These are phyloP conservation scores for Xylaria sp. DNA, from an alignment of 2,329 filamentous ascomycete genomes.

Conservation along the genomic window DNA sequence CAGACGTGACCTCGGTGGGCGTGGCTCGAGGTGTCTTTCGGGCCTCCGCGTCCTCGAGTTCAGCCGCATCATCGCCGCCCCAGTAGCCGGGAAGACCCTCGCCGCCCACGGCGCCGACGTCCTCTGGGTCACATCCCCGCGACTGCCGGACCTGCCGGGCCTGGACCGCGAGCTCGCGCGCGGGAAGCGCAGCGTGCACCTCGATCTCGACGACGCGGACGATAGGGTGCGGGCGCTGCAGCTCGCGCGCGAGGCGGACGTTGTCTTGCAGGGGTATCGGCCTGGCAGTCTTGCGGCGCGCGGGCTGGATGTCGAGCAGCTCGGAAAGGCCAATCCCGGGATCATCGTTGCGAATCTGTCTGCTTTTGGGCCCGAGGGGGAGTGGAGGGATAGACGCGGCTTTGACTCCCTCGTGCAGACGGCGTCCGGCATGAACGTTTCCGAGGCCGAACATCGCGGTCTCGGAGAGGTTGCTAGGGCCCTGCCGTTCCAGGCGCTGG, in stretches of 20 bases:
- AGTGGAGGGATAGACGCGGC: constrained; percentile 53
- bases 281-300: constrained; percentile 58
- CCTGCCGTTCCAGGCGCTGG: constrained; percentile 65
- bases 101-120: constrained; percentile 55
- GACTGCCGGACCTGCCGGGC: constrained; percentile 49
- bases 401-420: constrained; percentile 65
- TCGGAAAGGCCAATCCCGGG: constrained; percentile 23
- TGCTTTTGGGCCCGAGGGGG: constrained; percentile 61
- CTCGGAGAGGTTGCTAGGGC: constrained; percentile 53
- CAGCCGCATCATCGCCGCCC: constrained; percentile 53
- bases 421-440: constrained; percentile 64
- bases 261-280: constrained; percentile 59
- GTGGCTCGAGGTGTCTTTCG: constrained; percentile 47
- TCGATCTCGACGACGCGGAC: constrained; percentile 31
- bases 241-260: constrained; percentile 52
- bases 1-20: constrained; percentile 49
- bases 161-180: constrained; percentile 52
- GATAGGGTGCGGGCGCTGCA: constrained; percentile 44
- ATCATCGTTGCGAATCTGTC: constrained; percentile 51
- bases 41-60: constrained; percentile 46
- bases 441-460: constrained; percentile 60
- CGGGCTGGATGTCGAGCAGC: constrained; percentile 43
- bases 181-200: constrained; percentile 50
- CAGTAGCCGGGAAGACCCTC: constrained; percentile 51
- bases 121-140: constrained; percentile 52